Conservation (phyloP, 352 stramenopile species). For the Globisporangium recalcitrans region DNA sequence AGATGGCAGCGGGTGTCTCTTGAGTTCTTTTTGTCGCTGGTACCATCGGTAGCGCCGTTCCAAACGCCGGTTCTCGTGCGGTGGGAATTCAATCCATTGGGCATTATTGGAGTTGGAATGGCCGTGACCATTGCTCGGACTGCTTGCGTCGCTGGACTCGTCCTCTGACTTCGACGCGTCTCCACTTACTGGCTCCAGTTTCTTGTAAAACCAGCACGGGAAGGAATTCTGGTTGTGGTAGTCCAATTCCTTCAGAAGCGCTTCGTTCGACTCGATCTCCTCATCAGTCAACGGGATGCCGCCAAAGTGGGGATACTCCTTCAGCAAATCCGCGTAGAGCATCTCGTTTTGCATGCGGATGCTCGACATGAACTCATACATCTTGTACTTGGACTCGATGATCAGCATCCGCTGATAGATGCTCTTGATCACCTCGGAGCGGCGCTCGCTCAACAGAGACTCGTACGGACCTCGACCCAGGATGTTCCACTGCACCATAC, state of each 20-base stretch:
- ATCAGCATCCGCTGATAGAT: constrained; percentile 68
- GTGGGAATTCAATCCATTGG: constrained; percentile 77
- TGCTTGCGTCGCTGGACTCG: neutral
- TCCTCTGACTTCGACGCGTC: neutral
- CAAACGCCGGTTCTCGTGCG: constrained; percentile 64
- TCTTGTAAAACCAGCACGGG: constrained; percentile 82
- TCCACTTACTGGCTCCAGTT: constrained; percentile 25
- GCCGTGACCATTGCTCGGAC: neutral
- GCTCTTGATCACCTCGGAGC: constrained; percentile 61
- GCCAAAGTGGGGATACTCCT: constrained; percentile 38
- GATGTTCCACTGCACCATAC: constrained; percentile 87
- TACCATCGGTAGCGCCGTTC: constrained; percentile 70
- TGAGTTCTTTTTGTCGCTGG: constrained; percentile 40
- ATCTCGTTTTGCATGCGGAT: constrained; percentile 85
- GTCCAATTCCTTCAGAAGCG: constrained; percentile 35
- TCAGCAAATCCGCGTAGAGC: constrained; percentile 64
- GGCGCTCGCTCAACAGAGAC: constrained; percentile 51
- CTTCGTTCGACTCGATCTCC: constrained; percentile 37
- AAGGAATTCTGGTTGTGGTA: constrained; percentile 57
- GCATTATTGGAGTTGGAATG: constrained; percentile 12
- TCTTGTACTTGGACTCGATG: constrained; percentile 69
- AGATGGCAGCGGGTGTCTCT: constrained; percentile 31
- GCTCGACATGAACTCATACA: constrained; percentile 80
- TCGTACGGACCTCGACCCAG: constrained; percentile 72
- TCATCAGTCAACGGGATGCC: constrained; percentile 42